Percentiles rank a stretch among this genome's conserved stretches.
Conservation (phyloP, 2,329 filamentous ascomycete species). For the Talaromyces sp. region DNA sequence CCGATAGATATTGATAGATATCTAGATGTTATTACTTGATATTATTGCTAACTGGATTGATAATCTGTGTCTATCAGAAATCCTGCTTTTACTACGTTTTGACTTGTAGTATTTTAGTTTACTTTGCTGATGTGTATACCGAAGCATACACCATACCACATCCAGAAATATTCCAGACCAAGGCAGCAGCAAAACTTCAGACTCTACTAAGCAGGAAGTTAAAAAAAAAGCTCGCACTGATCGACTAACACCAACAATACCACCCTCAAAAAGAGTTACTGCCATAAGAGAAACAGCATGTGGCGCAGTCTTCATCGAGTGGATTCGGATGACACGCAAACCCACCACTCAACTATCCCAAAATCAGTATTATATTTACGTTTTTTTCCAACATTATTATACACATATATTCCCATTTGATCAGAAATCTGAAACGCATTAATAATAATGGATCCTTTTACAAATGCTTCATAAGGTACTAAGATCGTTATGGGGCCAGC, state of each 20-base stretch:
- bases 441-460: background rate
- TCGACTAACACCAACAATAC: background rate
- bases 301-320: background rate
- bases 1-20: background rate
- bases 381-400: background rate
- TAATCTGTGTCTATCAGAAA: background rate
- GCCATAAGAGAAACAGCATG: background rate
- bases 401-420: background rate
- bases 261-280: background rate
- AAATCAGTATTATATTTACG: background rate
- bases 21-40: background rate
- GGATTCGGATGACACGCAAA: background rate
- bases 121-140: background rate
- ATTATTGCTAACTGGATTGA: background rate
- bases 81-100: background rate
- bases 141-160: background rate
- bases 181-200: background rate
- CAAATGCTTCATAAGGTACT: background rate
- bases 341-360: background rate
- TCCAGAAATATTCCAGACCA: background rate
- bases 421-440: background rate
- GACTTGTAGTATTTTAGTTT: background rate
- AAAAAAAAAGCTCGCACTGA: background rate
- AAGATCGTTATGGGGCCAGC: background rate
- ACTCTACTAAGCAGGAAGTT: background rate